Evolutionary conservation across 179 eudicot genomes (phyloP), one percentile per base, ranked within the genome.

Genomic region (Heliamphora pulchella): DNA sequence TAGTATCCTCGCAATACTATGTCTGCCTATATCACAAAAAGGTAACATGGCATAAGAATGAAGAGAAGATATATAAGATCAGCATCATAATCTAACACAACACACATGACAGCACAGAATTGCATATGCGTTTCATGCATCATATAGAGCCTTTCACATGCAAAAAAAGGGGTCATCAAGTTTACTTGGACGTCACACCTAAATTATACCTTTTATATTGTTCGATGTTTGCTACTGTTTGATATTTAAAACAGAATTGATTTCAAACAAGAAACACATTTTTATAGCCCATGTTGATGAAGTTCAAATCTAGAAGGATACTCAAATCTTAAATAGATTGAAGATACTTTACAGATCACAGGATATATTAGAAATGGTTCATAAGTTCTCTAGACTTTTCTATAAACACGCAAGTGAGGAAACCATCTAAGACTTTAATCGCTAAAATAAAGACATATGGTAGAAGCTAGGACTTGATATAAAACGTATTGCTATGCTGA

Each of bases 1-100:
- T 79, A 77, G 86, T 95, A 95, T 83, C 98, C 98, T 65, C 98
- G 87, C 74, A 91, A 82, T 46, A 93, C 65, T 64, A 95, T 86
- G 84, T 95, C 97, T n/a, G 96, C 98, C 98, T 95, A 85, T 11
- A 70, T 57, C 57, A 72, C 0, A 14, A 22, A 39, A 71, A 20
- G n/a, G 48, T 55, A 14, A 17, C 17, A 55, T 6, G 4, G 18
- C 18, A 31, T 18, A 43, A 51, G 50, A 67, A 54, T 20, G n/a
- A 75, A 15, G 8, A 63, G 8, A 63, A 66, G 4, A 2, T 17
- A 22, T 62, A 41, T 0, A 7, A 71, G 71, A 53, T 14, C 39
- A 66, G 41, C 57, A 76, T 51, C 50, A 48, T 53, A 51, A 43
- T 53, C 74, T 2, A 41, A 6, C 46, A 48, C 5, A 7, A 73